A percentile compares a stretch with the other conserved stretches of the same genome.
These are phyloP conservation scores for Tricholoma flavovirens DNA, from an alignment of 768 basidiomycete species.

Conservation along the genomic window DNA sequence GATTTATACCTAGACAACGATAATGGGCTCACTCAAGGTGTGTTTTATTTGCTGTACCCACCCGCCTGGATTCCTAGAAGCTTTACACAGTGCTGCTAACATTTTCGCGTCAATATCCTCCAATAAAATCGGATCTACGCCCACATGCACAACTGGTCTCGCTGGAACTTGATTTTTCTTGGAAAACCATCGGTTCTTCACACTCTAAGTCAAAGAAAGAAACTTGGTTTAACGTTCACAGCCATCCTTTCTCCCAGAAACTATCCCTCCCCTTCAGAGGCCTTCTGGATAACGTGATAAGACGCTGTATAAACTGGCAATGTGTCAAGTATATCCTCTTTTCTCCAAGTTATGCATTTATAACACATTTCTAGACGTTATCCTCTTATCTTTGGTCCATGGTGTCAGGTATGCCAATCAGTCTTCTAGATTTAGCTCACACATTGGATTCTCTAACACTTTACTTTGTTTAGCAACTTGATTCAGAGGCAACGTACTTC, in stretches of 20 bases:
- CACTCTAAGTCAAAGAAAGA: constrained; percentile 2
- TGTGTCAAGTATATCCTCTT: constrained; percentile 44
- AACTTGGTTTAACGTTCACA: constrained; percentile 6
- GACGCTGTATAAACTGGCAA: constrained; percentile 52
- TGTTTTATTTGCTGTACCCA: constrained; percentile 12
- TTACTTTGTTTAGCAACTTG: constrained; percentile 44
- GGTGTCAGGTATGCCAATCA: constrained; percentile 46
- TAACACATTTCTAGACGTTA: constrained; percentile 46
- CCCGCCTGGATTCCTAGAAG: background rate
- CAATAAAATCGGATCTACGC: constrained; percentile 16
- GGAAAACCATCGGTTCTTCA: constrained; percentile 20
- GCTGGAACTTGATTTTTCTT: constrained; percentile 31
- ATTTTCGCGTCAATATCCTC: constrained; percentile 13
- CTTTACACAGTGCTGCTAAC: constrained; percentile 7
- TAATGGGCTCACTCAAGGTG: constrained; percentile 38
- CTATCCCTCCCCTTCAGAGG: constrained; percentile 51
- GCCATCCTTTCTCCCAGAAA: constrained; percentile 48
- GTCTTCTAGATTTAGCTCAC: background rate
- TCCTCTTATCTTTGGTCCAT: constrained; percentile 70
- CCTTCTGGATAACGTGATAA: constrained; percentile 45
- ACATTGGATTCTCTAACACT: background rate
- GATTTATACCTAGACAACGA: constrained; percentile 40
- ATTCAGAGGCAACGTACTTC: constrained; percentile 45
- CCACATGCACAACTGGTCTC: constrained; percentile 36
- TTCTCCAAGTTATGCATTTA: constrained; percentile 3